Evolutionary conservation across 140 eudicot species (phyloP).

Genomic region (Oenanthe javanica): DNA sequence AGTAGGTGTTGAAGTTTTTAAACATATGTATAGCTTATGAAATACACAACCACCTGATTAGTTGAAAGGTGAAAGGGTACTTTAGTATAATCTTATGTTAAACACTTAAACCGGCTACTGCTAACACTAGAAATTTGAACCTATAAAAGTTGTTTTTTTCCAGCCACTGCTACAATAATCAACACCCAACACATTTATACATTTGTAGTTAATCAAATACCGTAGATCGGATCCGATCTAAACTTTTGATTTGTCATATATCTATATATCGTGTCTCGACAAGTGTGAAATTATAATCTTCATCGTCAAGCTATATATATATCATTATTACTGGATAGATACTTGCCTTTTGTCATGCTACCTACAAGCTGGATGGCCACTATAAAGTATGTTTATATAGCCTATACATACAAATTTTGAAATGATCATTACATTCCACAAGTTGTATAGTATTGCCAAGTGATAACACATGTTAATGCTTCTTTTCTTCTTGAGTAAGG

Average conservation of each 20-base stretch:
- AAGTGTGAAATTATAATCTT: neutral
- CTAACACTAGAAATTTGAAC: neutral
- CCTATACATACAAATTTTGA: neutral
- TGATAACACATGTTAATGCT: slow-evolving; percentile 3
- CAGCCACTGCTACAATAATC: neutral
- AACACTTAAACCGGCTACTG: neutral
- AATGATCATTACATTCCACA: neutral
- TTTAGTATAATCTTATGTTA: neutral
- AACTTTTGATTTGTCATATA: neutral
- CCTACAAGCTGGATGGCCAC: slow-evolving; percentile 9
- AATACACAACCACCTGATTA: neutral
- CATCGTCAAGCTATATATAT: slow-evolving; percentile 5
- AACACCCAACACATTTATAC: neutral
- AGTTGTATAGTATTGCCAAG: neutral
- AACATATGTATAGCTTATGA: neutral
- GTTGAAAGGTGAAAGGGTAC: neutral
- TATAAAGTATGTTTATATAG: neutral
- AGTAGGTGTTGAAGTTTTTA: neutral
- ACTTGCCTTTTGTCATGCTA: slow-evolving; percentile 2
- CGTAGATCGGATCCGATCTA: neutral
- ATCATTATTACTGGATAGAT: neutral
- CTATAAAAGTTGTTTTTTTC: neutral
- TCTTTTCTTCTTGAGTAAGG: slow-evolving; percentile 37
- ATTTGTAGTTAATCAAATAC: neutral
- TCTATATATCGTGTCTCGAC: neutral